Evolutionary conservation across 2,329 filamentous ascomycete species (phyloP), one percentile per base, ranked within the genome.

Genomic region (Phaeosphaeriaceae sp.): DNA sequence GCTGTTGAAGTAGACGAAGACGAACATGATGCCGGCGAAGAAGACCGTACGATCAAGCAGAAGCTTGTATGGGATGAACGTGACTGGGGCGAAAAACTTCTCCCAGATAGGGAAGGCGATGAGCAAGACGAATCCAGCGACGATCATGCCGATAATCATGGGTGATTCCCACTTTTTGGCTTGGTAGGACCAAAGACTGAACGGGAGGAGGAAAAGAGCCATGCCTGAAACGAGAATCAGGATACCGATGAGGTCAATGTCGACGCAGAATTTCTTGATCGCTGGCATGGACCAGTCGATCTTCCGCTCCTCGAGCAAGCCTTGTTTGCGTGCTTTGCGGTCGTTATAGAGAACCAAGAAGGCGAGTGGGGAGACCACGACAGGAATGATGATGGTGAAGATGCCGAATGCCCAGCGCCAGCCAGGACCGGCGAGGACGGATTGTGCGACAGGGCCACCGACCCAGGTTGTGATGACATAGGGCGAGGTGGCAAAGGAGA

Each of bases 361-460:
- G 19, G 85, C 84, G 4, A 90, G 78, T 17, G 81, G 68, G 19
- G 85, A 84, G 15, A 92, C 78, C 0, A 89, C 82, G 45, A 84
- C 76, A 1, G 89, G 88, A 3, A 87, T 79, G 57, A 91, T 80
- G 62, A 92, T 88, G 45, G 85, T 80, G 72, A 89, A 91, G 66
- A 84, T 82, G 21, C 88, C 89, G 67, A 88, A 91, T 1, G 82
- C 87, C 89, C 89, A 92, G 46, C 85, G 83, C 83, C 86, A 90
- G 7, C 83, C 79, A 2, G 84, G 80, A 0, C 81, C 75, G 17
- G 80, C 72, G 46, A 89, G 78, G 57, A 88, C 83, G 1, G 78
- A 80, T 51, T 84, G 78, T 0, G 86, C 84, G 6, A 63, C 65
- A 0, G 48, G 36, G 25, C 88, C 79, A 48, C 88, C 83, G 1